Base-by-base conservation (phyloP, 1,284 basidiomycete genomes). In the Puccinia coronata region DNA sequence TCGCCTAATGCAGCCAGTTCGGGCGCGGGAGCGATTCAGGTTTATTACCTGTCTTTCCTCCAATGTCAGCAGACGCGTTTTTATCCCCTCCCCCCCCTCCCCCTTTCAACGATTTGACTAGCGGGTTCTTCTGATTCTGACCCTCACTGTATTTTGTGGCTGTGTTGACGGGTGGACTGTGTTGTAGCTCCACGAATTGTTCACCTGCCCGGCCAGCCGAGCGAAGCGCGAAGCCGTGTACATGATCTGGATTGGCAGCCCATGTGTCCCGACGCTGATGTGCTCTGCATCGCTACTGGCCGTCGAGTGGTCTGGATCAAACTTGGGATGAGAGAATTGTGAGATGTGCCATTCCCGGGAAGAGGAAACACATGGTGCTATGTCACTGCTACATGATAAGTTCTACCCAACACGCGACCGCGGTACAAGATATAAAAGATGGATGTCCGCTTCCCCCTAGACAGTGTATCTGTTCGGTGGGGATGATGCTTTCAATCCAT, bases 201-300 rank as follows among this genome's bases (percentile, higher is more conserved):
- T 2, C 78, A 63, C 36, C 71, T 80, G 14, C 78, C 78, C 43
- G 31, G 28, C 18, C 34, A 71, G n/a, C 36, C 39, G n/a, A 36
- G 43, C 28, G 57, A 57, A 63, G 59, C 67, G n/a, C 49, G 69
- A 20, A 47, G 43, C 20, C 65, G 78, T 34, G 78, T 80, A 20
- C 69, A 72, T 31, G 78, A 80, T 39, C 57, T 80, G 16, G 78
- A 71, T 61, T 80, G 78, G 78, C 77, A 80, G 39, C 77, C 77
- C 20, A 25, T 80, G 28, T 41, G 34, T 61, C 51, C 47, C 4
- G 67, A 70, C 9, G 53, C 41, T 16, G 77, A 80, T 59, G 69
- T 80, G 28, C 55, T 80, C 28, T 70, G 67, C 63, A 55, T 80
- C 4, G 77, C 77, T 49, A 69, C 71, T 28, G 77, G 77, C 2